Conservation (phyloP, 1,139 yeast genomes). For the Diutina siamensis region DNA sequence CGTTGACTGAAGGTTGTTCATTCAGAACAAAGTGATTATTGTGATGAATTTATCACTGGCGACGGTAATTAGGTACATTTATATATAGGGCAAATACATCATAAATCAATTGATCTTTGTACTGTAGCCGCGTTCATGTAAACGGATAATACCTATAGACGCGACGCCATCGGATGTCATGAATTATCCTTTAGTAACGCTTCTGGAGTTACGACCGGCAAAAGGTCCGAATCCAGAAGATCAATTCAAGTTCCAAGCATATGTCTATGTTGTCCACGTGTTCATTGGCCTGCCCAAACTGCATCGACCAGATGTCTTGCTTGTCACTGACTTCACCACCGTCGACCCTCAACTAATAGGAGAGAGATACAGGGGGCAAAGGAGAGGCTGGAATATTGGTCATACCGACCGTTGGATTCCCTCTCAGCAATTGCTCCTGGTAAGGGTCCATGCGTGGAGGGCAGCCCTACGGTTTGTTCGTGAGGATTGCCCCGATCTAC, state of each 20-base stretch:
- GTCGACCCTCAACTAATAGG: not conserved
- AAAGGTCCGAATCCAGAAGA: not conserved
- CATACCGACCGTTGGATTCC: not conserved
- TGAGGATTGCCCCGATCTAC: not conserved
- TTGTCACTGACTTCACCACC: not conserved
- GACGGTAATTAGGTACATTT: no score
- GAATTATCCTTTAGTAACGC: not conserved
- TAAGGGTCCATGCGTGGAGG: not conserved
- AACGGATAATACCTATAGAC: no score
- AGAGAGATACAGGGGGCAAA: not conserved
- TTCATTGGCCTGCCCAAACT: not conserved
- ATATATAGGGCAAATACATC: no score
- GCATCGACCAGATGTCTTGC: not conserved
- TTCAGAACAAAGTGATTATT: constrained; percentile 88
- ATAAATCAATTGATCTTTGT: no score
- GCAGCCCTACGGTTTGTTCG: not conserved
- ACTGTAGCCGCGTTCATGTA: no score
- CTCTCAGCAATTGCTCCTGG: not conserved
- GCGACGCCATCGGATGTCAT: not conserved
- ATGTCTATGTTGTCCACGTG: not conserved
- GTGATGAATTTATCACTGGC: no score
- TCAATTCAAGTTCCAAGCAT: not conserved
- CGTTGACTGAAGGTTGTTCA: constrained; percentile 97
- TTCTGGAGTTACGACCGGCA: not conserved
- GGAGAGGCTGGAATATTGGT: not conserved